A percentile compares a stretch with the other conserved stretches of the same genome.
phyloP scores from a whole-genome alignment of 2,329 filamentous ascomycete species.

The Penicillium sp. region DNA sequence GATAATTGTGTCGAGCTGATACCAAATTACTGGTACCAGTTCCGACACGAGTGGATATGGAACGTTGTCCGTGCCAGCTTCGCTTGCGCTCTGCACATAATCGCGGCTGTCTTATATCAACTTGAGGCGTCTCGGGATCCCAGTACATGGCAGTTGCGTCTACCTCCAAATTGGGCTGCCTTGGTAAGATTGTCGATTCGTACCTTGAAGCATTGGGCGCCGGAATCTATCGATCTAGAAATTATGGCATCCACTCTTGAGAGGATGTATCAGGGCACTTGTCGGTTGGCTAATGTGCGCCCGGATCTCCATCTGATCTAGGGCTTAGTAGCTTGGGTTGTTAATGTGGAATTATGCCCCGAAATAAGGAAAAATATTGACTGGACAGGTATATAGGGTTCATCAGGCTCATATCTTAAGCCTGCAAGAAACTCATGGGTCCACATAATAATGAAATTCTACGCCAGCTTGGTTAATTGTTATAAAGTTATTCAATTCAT shows the following conservation, averaged over 20 bases:
- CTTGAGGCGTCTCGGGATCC: conserved; percentile 3
- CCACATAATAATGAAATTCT: background rate
- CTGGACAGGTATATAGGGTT: background rate
- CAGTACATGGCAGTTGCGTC: conserved; percentile 8
- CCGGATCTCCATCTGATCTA: conserved; percentile 9
- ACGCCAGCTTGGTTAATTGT: background rate
- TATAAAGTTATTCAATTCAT: background rate
- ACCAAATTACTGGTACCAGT: conserved; percentile 21
- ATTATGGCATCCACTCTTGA: conserved; percentile 22
- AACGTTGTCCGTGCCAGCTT: conserved; percentile 21
- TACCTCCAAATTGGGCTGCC: conserved; percentile 22
- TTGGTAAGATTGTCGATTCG: conserved; percentile 20
- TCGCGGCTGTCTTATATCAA: conserved; percentile 19
- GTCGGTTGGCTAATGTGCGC: conserved; percentile 19
- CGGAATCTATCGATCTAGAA: conserved; percentile 22
- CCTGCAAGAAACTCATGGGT: background rate
- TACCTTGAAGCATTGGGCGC: conserved; percentile 18
- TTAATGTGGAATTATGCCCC: background rate
- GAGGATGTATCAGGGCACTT: conserved; percentile 26
- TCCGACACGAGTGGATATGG: conserved; percentile 27
- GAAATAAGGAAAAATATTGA: background rate
- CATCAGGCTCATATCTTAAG: background rate
- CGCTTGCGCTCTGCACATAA: conserved; percentile 20
- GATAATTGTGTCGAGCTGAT: conserved; percentile 21
- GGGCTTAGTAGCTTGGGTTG: background rate